Conservation (phyloP, 2,329 filamentous ascomycete genomes). For the Cordyceps cicadae region DNA sequence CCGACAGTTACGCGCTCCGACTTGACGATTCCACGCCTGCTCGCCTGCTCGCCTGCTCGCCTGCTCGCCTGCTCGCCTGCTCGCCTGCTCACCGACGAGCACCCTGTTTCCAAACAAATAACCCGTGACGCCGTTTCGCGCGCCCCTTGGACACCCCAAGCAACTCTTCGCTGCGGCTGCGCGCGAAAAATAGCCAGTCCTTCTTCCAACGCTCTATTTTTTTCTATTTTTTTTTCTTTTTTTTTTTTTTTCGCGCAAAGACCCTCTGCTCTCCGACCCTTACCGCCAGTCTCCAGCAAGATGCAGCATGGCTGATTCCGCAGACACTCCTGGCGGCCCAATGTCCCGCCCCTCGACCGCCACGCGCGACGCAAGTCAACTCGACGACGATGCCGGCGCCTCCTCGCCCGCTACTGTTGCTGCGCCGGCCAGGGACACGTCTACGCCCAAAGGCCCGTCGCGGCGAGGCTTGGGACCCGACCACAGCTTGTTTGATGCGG, state of each 20-base stretch:
- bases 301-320: slow-evolving; percentile 12
- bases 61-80: no score
- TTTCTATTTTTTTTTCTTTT: no score
- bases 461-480: slow-evolving; percentile 20
- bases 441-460: slow-evolving; percentile 10
- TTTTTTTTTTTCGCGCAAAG: no score
- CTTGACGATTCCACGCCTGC: not conserved
- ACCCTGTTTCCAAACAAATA: not conserved
- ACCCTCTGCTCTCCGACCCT: not conserved
- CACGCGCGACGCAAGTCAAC: not conserved
- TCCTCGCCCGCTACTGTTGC: slow-evolving; percentile 17
- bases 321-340: slow-evolving; percentile 7
- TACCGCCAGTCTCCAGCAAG: not conserved
- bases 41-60: no score
- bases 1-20: not conserved
- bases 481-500: slow-evolving; percentile 35
- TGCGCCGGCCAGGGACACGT: not conserved
- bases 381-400: not conserved
- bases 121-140: not conserved
- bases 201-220: not conserved
- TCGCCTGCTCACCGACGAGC: not conserved
- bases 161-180: not conserved
- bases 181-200: not conserved
- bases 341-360: slow-evolving; percentile 7
- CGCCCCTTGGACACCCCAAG: not conserved